Evolutionary conservation across 257 asterid genomes (phyloP).

Genomic region (Lycium barbarum): DNA sequence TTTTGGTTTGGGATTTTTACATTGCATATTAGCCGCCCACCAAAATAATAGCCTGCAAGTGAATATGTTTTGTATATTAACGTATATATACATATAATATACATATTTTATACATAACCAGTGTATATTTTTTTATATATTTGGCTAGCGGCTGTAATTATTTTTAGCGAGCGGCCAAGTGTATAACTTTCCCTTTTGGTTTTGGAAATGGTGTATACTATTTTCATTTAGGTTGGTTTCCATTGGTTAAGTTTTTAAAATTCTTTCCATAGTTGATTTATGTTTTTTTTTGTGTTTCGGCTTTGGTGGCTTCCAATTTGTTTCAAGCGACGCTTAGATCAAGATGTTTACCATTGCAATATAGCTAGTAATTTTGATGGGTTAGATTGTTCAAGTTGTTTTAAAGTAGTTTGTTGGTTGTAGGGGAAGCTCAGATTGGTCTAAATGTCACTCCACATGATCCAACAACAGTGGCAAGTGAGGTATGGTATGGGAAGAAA

Average conservation of each 20-base stretch:
- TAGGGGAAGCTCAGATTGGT: conserved; percentile 82
- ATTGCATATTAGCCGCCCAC: too few relatives aligned
- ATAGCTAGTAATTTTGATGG: not conserved
- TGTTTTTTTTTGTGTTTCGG: not conserved
- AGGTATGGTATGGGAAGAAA: conserved; percentile 77
- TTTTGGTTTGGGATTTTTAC: not conserved
- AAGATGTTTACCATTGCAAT: not conserved
- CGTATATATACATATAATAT: too few relatives aligned
- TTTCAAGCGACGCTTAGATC: conserved; percentile 21
- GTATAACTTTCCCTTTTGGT: not conserved
- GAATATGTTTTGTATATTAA: too few relatives aligned
- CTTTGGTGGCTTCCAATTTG: not conserved
- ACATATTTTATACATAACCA: too few relatives aligned
- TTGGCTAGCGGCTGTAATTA: too few relatives aligned
- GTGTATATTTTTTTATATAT: too few relatives aligned
- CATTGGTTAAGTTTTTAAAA: not conserved
- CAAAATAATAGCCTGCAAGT: too few relatives aligned
- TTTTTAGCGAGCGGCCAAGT: too few relatives aligned
- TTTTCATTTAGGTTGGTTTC: not conserved
- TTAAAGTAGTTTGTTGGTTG: conserved; percentile 9
- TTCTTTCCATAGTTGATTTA: not conserved
- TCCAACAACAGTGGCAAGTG: conserved; percentile 72
- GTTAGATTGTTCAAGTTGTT: not conserved
- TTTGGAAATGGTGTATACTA: not conserved
- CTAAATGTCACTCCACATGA: conserved; percentile 67